Evolutionary conservation across 345 rosid species (phyloP), one percentile per base, ranked within the genome.

Genomic region (Pistacia integerrima): DNA sequence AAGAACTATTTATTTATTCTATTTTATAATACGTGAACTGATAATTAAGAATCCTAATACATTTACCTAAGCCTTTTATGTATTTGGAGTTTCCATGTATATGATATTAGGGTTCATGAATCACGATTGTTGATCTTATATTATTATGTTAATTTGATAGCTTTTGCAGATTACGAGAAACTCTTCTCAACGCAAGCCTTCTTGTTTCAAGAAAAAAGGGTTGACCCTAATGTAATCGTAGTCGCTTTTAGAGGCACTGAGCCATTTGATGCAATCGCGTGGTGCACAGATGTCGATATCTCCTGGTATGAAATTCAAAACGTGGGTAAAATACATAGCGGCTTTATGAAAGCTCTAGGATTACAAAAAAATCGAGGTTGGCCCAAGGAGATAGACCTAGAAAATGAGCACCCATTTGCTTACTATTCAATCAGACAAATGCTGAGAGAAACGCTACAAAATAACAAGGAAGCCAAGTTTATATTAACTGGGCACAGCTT

Each of bases 321-420:
- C 41, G 82, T 89, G 4, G 93, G 89, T n/a, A 87, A 79, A 61
- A 60, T 86, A 74, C 97, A 91, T 33, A 77, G 83, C 2, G 93
- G 93, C 54, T 91, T 90, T 62, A 83, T 87, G 90, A 79, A 86
- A 59, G 93, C 91, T 20, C 64, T 91, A 48, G 96, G 96, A 36
- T 83, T 86, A 56, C 92, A 88, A 67, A 79, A 67, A 48, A n/a
- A 54, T 57, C 74, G 54, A n/a, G 83, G 88, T 22, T 83, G 85
- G 85, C 89, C 85, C 54, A 69, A 78, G 60, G 82, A 85, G 35
- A 65, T 82, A 16, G 70, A 74, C 10, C 51, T 60, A 28, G 63
- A 56, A 38, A 55, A 46, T 6, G 80, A 78, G 62, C 70, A 44
- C 54, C 68, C 33, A 38, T 86, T 51, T 75, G 87, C 90, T 33